phyloP scores from a whole-genome alignment of 2,329 filamentous ascomycete species.

The Laburnicola sp. region DNA sequence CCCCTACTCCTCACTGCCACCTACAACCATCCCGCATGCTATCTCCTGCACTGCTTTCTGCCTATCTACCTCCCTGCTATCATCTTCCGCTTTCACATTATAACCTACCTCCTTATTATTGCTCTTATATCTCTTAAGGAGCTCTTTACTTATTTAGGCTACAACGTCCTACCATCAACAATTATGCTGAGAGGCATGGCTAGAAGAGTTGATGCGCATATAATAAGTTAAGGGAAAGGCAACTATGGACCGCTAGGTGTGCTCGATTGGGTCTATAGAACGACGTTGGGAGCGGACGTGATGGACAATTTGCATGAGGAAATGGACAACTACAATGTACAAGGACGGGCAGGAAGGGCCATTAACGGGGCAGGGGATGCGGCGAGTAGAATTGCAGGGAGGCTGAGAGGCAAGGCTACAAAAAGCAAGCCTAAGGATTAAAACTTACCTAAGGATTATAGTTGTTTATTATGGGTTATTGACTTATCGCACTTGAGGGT shows the following conservation, averaged over 20 bases:
- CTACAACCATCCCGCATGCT: constrained; percentile 69
- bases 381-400: constrained; percentile 34
- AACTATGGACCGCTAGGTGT: constrained; percentile 67
- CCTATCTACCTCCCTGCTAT: constrained; percentile 68
- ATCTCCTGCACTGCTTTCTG: constrained; percentile 65
- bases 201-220: constrained; percentile 61
- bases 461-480: not conserved
- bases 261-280: constrained; percentile 47
- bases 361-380: constrained; percentile 39
- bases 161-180: constrained; percentile 62
- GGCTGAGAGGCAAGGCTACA: constrained; percentile 30
- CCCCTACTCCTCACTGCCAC: constrained; percentile 66
- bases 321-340: constrained; percentile 58
- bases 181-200: constrained; percentile 63
- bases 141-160: constrained; percentile 68
- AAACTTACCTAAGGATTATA: not conserved
- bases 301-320: constrained; percentile 59
- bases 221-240: constrained; percentile 58
- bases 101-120: constrained; percentile 71
- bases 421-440: constrained; percentile 35
- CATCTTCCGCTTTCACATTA: constrained; percentile 67
- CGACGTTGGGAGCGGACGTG: constrained; percentile 59
- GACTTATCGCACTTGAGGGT: not conserved
- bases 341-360: constrained; percentile 46
- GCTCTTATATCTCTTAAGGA: constrained; percentile 68